Base-by-base conservation (phyloP, 805 yeast genomes). In the Kuraishia cidri region DNA sequence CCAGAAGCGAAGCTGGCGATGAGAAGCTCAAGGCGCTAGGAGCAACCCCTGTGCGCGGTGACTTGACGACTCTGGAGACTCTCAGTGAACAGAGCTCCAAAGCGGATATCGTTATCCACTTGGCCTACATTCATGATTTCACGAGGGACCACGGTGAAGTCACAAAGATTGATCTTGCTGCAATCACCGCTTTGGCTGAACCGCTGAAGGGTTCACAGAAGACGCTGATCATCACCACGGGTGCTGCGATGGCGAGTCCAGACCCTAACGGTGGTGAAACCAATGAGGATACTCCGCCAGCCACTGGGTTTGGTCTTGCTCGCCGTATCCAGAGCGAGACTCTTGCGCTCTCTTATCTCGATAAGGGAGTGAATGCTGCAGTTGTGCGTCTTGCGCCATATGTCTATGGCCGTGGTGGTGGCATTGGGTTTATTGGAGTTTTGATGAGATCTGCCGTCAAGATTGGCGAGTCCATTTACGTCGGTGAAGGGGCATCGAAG, bases 91-190 rank as follows among this genome's bases (percentile, higher is more conserved):
- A 43, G 4, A 54, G 59, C 8, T 15, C 34, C 4, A 45, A 43
- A 28, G 34, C 54, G 8, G 69, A 64, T 33, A 66, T 53, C 5
- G 56, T 57, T 10, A 30, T 60, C n/a, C 67, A 62, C 34, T 35
- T 58, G 26, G 69, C 56, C 1, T 62, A 52, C 38, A 39, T 45
- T 18, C 58, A 56, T 37, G 59, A 59, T 32, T 55, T 51, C 31
- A 14, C 36, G 4, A 40, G 23, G 9, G 23, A 48, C 9, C 42
- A 35, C 24, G 41, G 26, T 2, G 30, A 43, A n/a, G 24, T 47
- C 19, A 33, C 40, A 24, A 35, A 35, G 19, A 31, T 45, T 29
- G 65, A 60, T 25, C 34, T 28, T n/a, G 37, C 24, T 5, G 64
- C 62, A 1, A 31, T 50, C 11, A 31, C 36, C 10, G 45, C 57